Evolutionary conservation across 768 basidiomycete species (phyloP).

Genomic region (Collybiopsis confluens): DNA sequence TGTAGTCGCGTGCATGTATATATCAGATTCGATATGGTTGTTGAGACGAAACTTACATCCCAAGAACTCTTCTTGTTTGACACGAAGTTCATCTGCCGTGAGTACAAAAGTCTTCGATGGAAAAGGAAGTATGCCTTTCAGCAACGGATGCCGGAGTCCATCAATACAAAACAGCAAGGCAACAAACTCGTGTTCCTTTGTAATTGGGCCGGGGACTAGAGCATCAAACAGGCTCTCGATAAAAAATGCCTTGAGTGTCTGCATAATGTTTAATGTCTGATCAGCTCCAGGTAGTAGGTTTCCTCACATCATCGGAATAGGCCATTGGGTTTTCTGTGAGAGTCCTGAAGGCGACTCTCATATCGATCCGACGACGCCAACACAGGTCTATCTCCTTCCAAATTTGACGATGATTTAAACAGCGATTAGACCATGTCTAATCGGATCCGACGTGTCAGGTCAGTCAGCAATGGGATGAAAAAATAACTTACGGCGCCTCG

Average conservation of each 20-base stretch:
- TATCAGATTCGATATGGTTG: neutral
- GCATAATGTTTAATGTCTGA: neutral
- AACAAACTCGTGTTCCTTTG: conserved; percentile 57
- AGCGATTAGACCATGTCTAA: conserved; percentile 3
- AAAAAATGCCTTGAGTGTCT: conserved; percentile 49
- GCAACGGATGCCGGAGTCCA: conserved; percentile 47
- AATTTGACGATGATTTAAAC: neutral
- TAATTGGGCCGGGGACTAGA: conserved; percentile 41
- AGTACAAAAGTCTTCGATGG: conserved; percentile 18
- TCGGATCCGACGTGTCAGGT: no score
- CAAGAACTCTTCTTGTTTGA: neutral
- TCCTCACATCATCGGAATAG: neutral
- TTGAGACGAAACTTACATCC: neutral
- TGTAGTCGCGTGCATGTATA: conserved; percentile 19
- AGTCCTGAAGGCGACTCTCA: conserved; percentile 2
- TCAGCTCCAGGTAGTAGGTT: neutral
- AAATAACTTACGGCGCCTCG: no score
- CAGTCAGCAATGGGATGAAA: no score
- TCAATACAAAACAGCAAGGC: conserved; percentile 57
- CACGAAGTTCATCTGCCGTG: neutral
- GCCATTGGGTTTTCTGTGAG: conserved; percentile 9
- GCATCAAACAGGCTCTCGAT: conserved; percentile 50
- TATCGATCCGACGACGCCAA: conserved; percentile 5
- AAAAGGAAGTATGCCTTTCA: conserved; percentile 25
- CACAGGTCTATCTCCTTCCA: neutral